Base-by-base conservation (phyloP, 106 monocot species). In the Apostasia ramifera region DNA sequence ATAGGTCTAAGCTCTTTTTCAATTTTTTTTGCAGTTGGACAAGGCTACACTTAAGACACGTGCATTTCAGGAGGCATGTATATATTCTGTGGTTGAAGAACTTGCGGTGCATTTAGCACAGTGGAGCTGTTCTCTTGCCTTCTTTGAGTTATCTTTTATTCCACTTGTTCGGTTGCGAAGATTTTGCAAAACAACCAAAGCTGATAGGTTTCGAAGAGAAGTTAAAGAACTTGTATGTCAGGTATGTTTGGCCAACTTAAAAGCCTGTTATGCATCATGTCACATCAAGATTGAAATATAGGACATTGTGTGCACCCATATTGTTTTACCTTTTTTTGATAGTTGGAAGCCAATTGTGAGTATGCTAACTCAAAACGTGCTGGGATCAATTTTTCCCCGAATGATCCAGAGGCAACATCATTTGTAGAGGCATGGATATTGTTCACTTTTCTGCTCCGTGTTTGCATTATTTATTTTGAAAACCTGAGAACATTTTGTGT, bases 141-240 rank as follows among this genome's bases (percentile, higher is more conserved):
- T 98, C 48, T 98, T 92, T 78, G 97, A 98, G 78, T 55, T 98
- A 14, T 92, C 97, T n/a, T 92, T 87, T 74, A 73, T 98, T 57
- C 84, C 92, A 60, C 57, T 92, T 69, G 83, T 85, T 59, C 80
- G 87, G 55, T 61, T 98, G n/a, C 81, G 83, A n/a, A 87, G 66
- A 79, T 92, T 92, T 78, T 89, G 82, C 66, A 98, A 98, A 71
- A 66, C 76, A 2, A 77, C 80, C 7, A 84, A 83, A 69, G 76
- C 79, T 66, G 92, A 92, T 40, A 74, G 73, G 45, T 85, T 88
- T 59, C 69, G 89, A 10, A 87, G 75, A 77, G 89, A 98, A 80
- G 74, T 98, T 37, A 92, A 76, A 61, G 87, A 90, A 60, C 85
- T 92, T 51, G 81, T 92, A 53, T 83, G 71, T 44, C 92, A 92